Percentiles rank a stretch among this genome's conserved stretches.
Conservation (phyloP, 495 filamentous ascomycete species). For the Aspergillus diversus region DNA sequence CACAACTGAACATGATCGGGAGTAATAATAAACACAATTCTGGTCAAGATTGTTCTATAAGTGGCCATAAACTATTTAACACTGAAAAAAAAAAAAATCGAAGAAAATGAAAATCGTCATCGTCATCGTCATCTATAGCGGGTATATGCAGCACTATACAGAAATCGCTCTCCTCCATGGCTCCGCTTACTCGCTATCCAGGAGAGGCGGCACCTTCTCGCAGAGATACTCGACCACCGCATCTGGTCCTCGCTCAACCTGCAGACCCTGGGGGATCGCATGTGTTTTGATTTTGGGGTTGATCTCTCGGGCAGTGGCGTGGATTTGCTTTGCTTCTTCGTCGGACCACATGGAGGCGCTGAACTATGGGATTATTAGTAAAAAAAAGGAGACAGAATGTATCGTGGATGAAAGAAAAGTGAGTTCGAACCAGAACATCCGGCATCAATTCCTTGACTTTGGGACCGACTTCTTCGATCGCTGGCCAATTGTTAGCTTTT, state of each 20-base stretch:
- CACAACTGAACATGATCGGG: too few species aligned
- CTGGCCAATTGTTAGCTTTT: slow-evolving; percentile 30
- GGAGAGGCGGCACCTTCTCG: slow-evolving; percentile 58
- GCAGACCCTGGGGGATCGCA: slow-evolving; percentile 65
- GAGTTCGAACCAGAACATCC: slow-evolving; percentile 46
- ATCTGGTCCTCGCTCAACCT: slow-evolving; percentile 66
- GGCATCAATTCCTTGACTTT: slow-evolving; percentile 55
- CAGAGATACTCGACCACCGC: slow-evolving; percentile 66
- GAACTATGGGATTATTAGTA: slow-evolving; percentile 46
- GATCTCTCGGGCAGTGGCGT: slow-evolving; percentile 55
- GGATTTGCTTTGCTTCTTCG: slow-evolving; percentile 58
- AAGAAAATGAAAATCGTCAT: too few species aligned
- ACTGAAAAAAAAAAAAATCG: too few species aligned
- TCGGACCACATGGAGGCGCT: slow-evolving; percentile 71
- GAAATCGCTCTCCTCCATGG: neutral
- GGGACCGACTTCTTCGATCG: slow-evolving; percentile 53
- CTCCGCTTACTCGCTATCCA: slow-evolving; percentile 35
- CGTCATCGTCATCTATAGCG: neutral
- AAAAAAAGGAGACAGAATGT: too few species aligned
- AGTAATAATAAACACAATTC: too few species aligned
- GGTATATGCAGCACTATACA: neutral
- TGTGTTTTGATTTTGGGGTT: slow-evolving; percentile 58
- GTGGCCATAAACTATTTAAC: too few species aligned
- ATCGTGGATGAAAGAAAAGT: too few species aligned
- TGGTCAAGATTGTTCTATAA: too few species aligned